A percentile compares a stretch with the other conserved stretches of the same genome.
Evolutionary conservation across 169 alveolate species (phyloP).

Genomic region (Neospora caninum): DNA sequence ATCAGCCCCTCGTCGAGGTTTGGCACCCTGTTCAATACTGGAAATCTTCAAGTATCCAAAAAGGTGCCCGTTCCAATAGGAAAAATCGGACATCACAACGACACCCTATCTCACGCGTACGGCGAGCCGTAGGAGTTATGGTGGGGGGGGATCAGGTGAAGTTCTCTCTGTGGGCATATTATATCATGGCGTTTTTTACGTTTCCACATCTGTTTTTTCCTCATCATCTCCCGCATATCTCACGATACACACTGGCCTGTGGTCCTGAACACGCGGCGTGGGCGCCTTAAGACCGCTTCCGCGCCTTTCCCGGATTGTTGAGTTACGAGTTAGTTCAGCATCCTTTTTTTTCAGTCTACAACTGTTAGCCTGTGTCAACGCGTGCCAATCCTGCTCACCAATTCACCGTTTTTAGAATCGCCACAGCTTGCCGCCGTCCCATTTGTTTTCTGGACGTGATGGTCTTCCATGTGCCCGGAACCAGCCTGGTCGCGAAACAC

Average conservation of each 20-base stretch:
- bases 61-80: no score
- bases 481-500: no score
- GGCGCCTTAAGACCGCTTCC: slow-evolving; percentile 11
- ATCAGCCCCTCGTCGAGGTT: no score
- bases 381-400: not conserved
- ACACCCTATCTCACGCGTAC: not conserved
- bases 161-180: not conserved
- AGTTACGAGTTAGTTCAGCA: slow-evolving; percentile 1
- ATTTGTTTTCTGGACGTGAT: no score
- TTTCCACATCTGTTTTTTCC: not conserved
- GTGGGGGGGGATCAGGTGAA: not conserved
- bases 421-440: not conserved
- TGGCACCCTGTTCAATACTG: not conserved
- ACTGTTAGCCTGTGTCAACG: not conserved
- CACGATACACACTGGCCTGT: slow-evolving; percentile 4
- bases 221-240: not conserved
- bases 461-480: no score
- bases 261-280: slow-evolving; percentile 32
- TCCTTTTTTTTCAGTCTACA: not conserved
- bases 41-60: no score
- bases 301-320: slow-evolving; percentile 31
- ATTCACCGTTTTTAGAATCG: not conserved
- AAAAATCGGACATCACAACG: no score
- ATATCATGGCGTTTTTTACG: not conserved
- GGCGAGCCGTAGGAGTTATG: not conserved